Conservation (phyloP, 257 asterid genomes). For the Salvia hispanica region DNA sequence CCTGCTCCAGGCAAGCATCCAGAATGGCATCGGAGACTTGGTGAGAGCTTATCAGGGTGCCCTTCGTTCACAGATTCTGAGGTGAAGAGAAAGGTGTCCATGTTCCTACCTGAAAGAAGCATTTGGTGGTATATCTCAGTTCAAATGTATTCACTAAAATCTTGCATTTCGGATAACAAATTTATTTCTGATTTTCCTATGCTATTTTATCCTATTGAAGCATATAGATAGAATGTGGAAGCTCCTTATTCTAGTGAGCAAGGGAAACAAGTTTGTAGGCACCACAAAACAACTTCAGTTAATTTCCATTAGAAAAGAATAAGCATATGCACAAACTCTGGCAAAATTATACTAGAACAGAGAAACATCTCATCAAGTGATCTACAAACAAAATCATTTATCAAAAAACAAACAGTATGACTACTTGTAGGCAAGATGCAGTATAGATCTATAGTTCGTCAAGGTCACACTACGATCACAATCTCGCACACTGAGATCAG, state of each 20-base stretch:
- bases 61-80: slow-evolving; percentile 92
- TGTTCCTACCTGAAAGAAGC: slow-evolving; percentile 44
- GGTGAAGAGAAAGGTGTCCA: slow-evolving; percentile 83
- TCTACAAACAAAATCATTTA: neutral
- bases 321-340: neutral
- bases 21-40: slow-evolving; percentile 94
- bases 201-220: neutral
- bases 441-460: slow-evolving; percentile 28
- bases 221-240: neutral
- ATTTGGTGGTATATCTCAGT: neutral
- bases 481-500: neutral
- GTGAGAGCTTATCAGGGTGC: slow-evolving; percentile 93
- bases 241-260: neutral
- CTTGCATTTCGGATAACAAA: slow-evolving; percentile 5
- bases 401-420: neutral
- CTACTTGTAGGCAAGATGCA: slow-evolving; percentile 3
- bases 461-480: neutral
- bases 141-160: neutral
- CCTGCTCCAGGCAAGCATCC: slow-evolving; percentile 87
- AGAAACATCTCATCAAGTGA: neutral
- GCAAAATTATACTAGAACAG: neutral
- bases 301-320: neutral
- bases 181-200: neutral
- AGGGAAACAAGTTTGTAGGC: neutral
- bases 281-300: neutral